A percentile compares a stretch with the other conserved stretches of the same genome.
Evolutionary conservation across 2,329 filamentous ascomycete species (phyloP).

Genomic region (Colletotrichum sp.): DNA sequence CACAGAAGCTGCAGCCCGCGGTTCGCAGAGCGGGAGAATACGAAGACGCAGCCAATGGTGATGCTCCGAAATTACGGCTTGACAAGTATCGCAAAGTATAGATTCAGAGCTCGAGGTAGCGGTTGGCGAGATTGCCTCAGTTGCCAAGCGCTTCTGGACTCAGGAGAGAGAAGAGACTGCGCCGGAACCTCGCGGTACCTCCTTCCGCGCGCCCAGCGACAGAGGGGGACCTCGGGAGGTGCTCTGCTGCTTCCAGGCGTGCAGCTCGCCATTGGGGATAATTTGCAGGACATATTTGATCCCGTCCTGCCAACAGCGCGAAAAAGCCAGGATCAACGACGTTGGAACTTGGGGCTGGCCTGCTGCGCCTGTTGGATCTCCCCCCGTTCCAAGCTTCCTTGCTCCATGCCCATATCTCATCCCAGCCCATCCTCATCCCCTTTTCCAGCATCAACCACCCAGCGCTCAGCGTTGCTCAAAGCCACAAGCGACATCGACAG

Average conservation of each 20-base stretch:
- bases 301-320: neutral
- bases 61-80: neutral
- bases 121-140: conserved; percentile 17
- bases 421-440: neutral
- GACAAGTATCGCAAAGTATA: neutral
- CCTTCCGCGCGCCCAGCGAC: neutral
- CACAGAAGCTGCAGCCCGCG: conserved; percentile 1
- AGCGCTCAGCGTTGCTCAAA: neutral
- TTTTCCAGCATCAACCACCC: neutral
- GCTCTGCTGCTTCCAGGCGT: neutral
- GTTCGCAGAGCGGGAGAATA: neutral
- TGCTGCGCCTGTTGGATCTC: neutral
- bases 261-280: neutral
- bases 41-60: conserved; percentile 4
- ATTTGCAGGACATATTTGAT: neutral
- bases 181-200: conserved; percentile 5
- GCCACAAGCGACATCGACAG: neutral
- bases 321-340: neutral
- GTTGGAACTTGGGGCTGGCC: neutral
- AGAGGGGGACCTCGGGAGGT: neutral
- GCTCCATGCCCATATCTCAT: neutral
- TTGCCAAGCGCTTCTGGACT: conserved; percentile 20
- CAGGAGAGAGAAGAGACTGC: conserved; percentile 19
- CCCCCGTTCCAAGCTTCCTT: neutral
- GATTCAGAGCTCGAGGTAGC: neutral